Evolutionary conservation across 2,329 filamentous ascomycete species (phyloP), one percentile per base, ranked within the genome.

Genomic region (Epichloe baconii): DNA sequence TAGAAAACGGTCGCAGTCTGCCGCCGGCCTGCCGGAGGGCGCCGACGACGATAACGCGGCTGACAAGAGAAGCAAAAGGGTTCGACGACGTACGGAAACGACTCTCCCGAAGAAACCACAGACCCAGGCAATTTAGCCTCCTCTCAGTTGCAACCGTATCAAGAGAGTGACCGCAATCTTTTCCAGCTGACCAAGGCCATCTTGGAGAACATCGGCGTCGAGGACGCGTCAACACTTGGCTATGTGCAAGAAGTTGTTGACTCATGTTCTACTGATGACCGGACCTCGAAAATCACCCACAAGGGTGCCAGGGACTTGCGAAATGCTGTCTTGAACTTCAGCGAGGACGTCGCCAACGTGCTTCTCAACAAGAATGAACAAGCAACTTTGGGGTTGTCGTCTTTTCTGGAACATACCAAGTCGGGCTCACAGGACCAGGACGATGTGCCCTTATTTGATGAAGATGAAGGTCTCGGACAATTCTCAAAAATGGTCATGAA

Each of bases 381-480:
- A 21, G 68, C 74, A 0, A 71, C 72, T 11, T 65, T 78, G 34
- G 77, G 77, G 8, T 68, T 82, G 15, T 79, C 76, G 1, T 79
- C 78, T 83, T 84, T 84, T 56, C 69, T 84, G 4, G 80, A 84
- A 56, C 78, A 83, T 57, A 75, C 79, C 1, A 82, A 82, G 56
- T 68, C 75, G 0, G 72, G 73, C 3, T 71, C 76, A 0, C 73
- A 78, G 57, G 73, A 76, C 47, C 66, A 71, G 21, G 65, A 66
- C 1, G 70, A 69, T n/a, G 70, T 68, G 3, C 67, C 72, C 0
- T 57, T 62, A 0, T 80, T 82, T 54, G 70, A 79, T 19, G 77
- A 80, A 50, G 66, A 68, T 1, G 71, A 70, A 42, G 77, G 78
- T 0, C 62, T 85, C 4, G 65, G 66, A 31, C 57, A 65, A 0